These are phyloP conservation scores for Pulveroboletus sp. DNA, from an alignment of 768 basidiomycete species.

Conservation along the genomic window DNA sequence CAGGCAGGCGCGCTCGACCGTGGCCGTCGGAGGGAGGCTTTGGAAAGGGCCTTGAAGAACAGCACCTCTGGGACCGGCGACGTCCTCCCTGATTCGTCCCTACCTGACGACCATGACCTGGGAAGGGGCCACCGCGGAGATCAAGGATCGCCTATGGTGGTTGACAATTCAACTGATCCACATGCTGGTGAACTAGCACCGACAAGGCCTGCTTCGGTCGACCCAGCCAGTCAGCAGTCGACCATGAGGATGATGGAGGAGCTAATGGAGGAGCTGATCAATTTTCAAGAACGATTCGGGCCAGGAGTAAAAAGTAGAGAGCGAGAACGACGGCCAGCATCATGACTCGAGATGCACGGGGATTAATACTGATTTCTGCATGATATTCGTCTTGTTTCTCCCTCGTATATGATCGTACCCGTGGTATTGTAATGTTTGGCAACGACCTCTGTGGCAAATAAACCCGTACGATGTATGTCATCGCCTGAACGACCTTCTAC, in stretches of 20 bases:
- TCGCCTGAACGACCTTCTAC: background rate
- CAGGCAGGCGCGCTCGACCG: slow-evolving; percentile 75
- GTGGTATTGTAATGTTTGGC: slow-evolving; percentile 26
- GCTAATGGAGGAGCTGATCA: slow-evolving; percentile 83
- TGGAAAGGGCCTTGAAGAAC: slow-evolving; percentile 48
- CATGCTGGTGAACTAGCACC: slow-evolving; percentile 10
- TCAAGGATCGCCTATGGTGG: slow-evolving; percentile 30
- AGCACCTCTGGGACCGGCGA: slow-evolving; percentile 7
- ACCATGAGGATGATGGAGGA: slow-evolving; percentile 89
- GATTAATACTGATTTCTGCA: slow-evolving; percentile 10
- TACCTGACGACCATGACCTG: slow-evolving; percentile 14
- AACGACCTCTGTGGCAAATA: slow-evolving; percentile 24
- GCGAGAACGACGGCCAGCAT: slow-evolving; percentile 44
- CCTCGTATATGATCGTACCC: background rate
- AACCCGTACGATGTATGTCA: background rate
- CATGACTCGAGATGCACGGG: slow-evolving; percentile 15
- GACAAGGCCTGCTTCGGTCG: slow-evolving; percentile 5
- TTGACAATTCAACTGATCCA: slow-evolving; percentile 25
- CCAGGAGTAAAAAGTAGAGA: slow-evolving; percentile 48
- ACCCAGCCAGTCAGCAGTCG: slow-evolving; percentile 20
- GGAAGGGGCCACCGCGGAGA: slow-evolving; percentile 10
- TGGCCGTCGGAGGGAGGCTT: slow-evolving; percentile 59
- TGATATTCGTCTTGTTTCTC: slow-evolving; percentile 10
- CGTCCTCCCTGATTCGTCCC: slow-evolving; percentile 4
- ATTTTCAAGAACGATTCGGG: slow-evolving; percentile 87